Evolutionary conservation across 768 basidiomycete genomes (phyloP).

Genomic region (Tulasnella sp.): DNA sequence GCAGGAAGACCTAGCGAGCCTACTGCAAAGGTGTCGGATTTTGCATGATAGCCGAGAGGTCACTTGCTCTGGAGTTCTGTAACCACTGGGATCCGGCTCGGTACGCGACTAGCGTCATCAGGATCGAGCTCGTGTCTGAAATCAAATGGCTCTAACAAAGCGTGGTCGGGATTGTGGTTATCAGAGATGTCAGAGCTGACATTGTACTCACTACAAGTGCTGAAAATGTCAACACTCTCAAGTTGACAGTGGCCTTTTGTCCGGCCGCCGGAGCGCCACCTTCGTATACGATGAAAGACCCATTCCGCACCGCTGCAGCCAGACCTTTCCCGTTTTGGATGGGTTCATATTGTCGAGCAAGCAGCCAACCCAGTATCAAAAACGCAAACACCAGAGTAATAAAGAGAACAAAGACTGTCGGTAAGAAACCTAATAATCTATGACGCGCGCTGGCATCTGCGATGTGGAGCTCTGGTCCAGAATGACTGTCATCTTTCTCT

Average conservation of each 20-base stretch:
- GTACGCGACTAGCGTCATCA: slow-evolving; percentile 5
- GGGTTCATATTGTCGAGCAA: not conserved
- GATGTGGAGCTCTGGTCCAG: not conserved
- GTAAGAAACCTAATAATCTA: not conserved
- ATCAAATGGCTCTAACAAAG: not conserved
- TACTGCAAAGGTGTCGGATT: not conserved
- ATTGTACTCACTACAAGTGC: not conserved
- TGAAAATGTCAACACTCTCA: not conserved
- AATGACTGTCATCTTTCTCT: not conserved
- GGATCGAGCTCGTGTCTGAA: not conserved
- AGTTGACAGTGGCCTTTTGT: not conserved
- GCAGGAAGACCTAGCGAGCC: not conserved
- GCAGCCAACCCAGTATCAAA: not conserved
- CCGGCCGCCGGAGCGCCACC: not conserved
- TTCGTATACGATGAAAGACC: not conserved
- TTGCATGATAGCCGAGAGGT: not conserved
- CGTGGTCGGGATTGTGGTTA: too few species aligned
- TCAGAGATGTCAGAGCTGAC: too few species aligned
- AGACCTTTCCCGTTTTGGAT: not conserved
- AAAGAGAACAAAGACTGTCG: not conserved
- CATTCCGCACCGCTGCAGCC: not conserved
- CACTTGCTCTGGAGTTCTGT: not conserved
- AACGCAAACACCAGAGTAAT: not conserved
- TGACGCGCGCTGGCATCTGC: not conserved
- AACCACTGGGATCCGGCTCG: not conserved